These are phyloP conservation scores for Russula olivacea DNA, from an alignment of 768 basidiomycete species.

Conservation along the genomic window DNA sequence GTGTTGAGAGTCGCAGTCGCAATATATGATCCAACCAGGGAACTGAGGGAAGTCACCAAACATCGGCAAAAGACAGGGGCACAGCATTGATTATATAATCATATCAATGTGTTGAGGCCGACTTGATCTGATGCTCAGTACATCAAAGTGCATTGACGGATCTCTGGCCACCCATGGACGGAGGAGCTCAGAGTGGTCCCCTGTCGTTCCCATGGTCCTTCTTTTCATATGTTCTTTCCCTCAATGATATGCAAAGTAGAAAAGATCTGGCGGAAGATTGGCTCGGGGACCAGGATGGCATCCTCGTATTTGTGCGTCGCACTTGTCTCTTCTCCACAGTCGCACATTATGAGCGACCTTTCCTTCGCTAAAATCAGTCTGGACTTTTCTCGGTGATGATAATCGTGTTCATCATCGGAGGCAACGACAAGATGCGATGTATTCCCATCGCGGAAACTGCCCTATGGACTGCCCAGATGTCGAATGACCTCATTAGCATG, in stretches of 20 bases:
- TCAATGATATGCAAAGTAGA: neutral
- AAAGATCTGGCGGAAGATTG: conserved; percentile 1
- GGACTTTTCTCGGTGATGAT: neutral
- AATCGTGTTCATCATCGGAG: conserved; percentile 1
- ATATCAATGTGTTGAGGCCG: too few species aligned
- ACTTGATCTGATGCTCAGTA: too few species aligned
- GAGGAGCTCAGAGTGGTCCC: neutral
- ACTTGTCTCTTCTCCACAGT: too few species aligned
- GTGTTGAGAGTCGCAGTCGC: too few species aligned
- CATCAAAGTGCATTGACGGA: too few species aligned
- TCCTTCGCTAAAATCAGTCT: neutral
- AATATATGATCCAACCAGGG: too few species aligned
- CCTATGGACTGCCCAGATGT: neutral
- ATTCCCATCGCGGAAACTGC: neutral
- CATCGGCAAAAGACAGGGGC: too few species aligned
- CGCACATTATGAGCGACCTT: neutral
- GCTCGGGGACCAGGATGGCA: neutral
- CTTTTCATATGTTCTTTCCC: neutral
- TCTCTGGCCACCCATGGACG: neutral
- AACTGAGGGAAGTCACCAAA: too few species aligned
- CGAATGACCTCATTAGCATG: neutral
- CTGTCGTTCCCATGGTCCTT: neutral
- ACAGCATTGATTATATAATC: too few species aligned
- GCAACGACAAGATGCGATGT: conserved; percentile 1
- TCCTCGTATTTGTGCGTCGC: conserved; percentile 4